Evolutionary conservation across 306 rosid genomes (phyloP).

Genomic region (Begonia fuchsioides): DNA sequence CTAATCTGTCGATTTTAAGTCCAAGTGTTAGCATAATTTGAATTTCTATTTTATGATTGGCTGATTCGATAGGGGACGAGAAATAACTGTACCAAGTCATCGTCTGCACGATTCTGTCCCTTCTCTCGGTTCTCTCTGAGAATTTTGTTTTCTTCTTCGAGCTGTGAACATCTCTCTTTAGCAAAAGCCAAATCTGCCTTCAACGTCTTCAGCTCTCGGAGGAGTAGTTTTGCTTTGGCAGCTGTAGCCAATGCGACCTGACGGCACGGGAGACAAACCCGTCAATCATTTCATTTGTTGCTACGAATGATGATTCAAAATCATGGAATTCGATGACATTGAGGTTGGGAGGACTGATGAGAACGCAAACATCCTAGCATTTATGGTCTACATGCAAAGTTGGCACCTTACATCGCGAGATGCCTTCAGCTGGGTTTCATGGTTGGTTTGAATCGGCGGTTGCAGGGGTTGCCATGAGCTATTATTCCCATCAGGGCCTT

Average conservation of each 20-base stretch:
- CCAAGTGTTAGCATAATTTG: background rate
- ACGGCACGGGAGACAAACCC: no score
- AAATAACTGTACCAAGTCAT: slow-evolving; percentile 50
- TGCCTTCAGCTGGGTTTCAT: slow-evolving; percentile 86
- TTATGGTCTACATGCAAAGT: no score
- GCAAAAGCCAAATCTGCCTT: slow-evolving; percentile 87
- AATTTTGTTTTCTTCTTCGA: slow-evolving; percentile 85
- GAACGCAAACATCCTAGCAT: no score
- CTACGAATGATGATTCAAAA: no score
- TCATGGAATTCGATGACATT: no score
- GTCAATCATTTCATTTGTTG: no score
- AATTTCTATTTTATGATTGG: background rate
- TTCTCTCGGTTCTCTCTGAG: slow-evolving; percentile 60
- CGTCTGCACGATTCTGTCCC: slow-evolving; percentile 64
- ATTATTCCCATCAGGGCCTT: no score
- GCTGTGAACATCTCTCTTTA: slow-evolving; percentile 78
- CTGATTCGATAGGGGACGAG: no score
- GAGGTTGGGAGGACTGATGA: no score
- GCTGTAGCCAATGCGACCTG: slow-evolving; percentile 99
- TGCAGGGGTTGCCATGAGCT: slow-evolving; percentile 23
- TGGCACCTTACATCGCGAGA: slow-evolving; percentile 99
- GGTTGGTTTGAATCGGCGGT: slow-evolving; percentile 20
- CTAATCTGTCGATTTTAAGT: slow-evolving; percentile 44
- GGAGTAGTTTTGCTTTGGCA: slow-evolving; percentile 87
- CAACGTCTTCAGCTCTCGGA: slow-evolving; percentile 84